Evolutionary conservation across 2,329 filamentous ascomycete species (phyloP), one percentile per base, ranked within the genome.

Genomic region (Monosporascus cannonballus): DNA sequence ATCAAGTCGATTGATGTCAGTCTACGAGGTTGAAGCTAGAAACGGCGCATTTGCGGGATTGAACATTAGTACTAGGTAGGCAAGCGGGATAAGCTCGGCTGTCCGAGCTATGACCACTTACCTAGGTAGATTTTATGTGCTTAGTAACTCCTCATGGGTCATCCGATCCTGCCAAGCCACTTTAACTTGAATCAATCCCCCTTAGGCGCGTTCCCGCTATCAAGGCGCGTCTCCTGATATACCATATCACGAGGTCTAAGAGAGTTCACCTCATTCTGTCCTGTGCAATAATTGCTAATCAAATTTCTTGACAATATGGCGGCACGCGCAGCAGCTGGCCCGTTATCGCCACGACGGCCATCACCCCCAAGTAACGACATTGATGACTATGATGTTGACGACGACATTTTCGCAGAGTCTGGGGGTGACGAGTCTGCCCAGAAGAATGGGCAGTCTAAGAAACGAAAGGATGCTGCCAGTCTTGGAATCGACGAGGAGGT

Each of bases 401-500:
- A 76, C 44, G 74, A 78, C 49, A 75, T 76, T 1, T 78, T 81
- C 54, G 69, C 72, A 24, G 73, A 77, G n/a, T 74, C 72, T 20
- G 73, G 68, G 50, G 67, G 73, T 22, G 71, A 71, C 14, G 60
- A 67, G 30, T 22, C 42, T 25, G 11, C 42, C 14, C 20, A 49
- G 52, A 62, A 53, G 39, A 61, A 51, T 44, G 3, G 55, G 4
- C 57, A 67, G 36, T 66, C 69, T 54, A 78, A 75, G 56, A 79
- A 80, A 59, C 76, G 73, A 44, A 77, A 78, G 53, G 73, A 73
- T 24, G 68, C 71, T 1, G 72, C 78, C 27, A 77, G 77, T 1
- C 72, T 96, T 2, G 91, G 92, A 46, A 84, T 96, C 52, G 92
- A 97, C 59, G 84, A 95, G 64, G 90, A 96, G 63, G 81, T 99